Evolutionary conservation across 305 asterid genomes (phyloP).

Genomic region (Fraxinus sp.): DNA sequence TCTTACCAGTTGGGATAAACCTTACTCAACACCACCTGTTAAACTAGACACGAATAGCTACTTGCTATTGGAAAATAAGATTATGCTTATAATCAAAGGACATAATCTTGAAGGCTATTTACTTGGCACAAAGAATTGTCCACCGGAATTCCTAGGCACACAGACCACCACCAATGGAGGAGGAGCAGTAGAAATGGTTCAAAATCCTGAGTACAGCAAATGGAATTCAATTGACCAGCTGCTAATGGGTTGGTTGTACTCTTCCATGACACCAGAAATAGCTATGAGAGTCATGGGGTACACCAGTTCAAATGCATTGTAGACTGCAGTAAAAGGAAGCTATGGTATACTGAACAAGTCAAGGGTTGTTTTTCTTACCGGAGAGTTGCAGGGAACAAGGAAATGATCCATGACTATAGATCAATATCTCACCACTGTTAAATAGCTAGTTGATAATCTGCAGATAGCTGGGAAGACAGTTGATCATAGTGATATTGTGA

Average conservation of each 20-base stretch:
- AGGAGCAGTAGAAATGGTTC: no score
- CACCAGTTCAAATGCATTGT: not conserved
- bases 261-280: not conserved
- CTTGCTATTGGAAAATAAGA: no score
- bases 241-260: not conserved
- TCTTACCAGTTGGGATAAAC: no score
- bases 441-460: not conserved
- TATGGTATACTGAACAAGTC: not conserved
- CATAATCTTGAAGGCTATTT: not conserved
- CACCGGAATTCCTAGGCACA: not conserved
- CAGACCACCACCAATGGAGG: not conserved
- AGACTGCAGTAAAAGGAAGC: not conserved
- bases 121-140: not conserved
- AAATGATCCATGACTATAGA: not conserved
- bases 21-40: no score
- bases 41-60: no score
- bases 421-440: not conserved
- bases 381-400: not conserved
- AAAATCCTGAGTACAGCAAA: no score
- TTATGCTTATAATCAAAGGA: no score
- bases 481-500: not conserved
- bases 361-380: not conserved
- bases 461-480: not conserved
- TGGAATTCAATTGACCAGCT: not conserved
- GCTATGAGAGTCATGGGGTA: not conserved